These are phyloP conservation scores for Petunia hybrid DNA, from an alignment of 305 asterid species.

Conservation along the genomic window DNA sequence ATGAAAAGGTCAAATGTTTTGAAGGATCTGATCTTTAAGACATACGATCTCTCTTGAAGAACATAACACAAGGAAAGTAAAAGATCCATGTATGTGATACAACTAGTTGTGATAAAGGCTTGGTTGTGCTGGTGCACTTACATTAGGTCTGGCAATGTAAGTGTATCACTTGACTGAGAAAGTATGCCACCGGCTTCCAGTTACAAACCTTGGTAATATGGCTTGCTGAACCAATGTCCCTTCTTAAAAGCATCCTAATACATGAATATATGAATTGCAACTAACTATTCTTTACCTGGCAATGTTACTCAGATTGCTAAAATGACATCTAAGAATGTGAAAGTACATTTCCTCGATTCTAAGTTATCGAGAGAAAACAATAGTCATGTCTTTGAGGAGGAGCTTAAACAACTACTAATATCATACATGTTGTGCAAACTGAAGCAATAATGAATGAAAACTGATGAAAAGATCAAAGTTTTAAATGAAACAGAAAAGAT, in stretches of 20 bases:
- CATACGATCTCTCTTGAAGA: not conserved
- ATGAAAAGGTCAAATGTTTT: no score
- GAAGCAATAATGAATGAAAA: conserved; percentile 33
- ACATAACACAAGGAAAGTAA: not conserved
- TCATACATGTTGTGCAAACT: conserved; percentile 17
- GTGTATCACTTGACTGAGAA: not conserved
- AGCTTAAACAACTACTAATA: not conserved
- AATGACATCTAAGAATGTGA: not conserved
- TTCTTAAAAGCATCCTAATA: not conserved
- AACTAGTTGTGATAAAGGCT: not conserved
- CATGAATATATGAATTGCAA: not conserved
- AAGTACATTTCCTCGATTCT: conserved; percentile 11
- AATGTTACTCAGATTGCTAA: no score
- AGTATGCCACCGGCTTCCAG: not conserved
- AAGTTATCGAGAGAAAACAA: not conserved
- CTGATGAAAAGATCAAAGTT: not conserved
- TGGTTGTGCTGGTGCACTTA: not conserved
- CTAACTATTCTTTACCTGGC: not conserved
- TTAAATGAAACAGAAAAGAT: not conserved
- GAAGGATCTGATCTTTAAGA: not conserved
- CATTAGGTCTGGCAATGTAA: not conserved
- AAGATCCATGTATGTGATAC: not conserved
- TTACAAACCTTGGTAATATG: not conserved
- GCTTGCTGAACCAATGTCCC: conserved; percentile 15
- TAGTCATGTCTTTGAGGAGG: not conserved